Conservation (phyloP, 495 filamentous ascomycete species). For the Cudoniella acicularis region DNA sequence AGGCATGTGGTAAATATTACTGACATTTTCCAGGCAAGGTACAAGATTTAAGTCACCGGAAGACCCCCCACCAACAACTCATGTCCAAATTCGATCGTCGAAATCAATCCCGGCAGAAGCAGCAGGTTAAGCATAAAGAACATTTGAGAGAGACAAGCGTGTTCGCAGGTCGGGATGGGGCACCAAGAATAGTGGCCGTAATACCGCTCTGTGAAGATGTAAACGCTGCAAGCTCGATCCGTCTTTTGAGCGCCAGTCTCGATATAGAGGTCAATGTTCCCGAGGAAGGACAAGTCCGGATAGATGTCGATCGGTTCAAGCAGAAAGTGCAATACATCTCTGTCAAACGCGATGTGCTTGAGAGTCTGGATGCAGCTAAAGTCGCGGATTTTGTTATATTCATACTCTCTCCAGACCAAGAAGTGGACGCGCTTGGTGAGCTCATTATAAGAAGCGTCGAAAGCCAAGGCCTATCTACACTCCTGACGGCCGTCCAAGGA, state of each 20-base stretch:
- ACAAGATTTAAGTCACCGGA: slow-evolving; percentile 59
- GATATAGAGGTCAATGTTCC: slow-evolving; percentile 69
- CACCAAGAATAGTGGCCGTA: slow-evolving; percentile 87
- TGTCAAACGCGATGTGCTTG: slow-evolving; percentile 64
- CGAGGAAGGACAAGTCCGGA: slow-evolving; percentile 52
- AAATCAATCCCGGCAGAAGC: slow-evolving; percentile 87
- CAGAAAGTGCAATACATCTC: slow-evolving; percentile 85
- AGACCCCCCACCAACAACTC: slow-evolving; percentile 89
- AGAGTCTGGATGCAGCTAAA: slow-evolving; percentile 78
- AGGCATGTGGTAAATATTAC: not conserved
- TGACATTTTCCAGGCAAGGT: slow-evolving; percentile 51
- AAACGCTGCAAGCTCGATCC: slow-evolving; percentile 62
- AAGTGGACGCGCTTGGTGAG: slow-evolving; percentile 81
- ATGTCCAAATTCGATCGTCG: slow-evolving; percentile 95
- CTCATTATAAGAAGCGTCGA: slow-evolving; percentile 79
- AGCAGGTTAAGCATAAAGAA: slow-evolving; percentile 74
- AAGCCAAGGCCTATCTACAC: slow-evolving; percentile 87
- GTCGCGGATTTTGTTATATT: slow-evolving; percentile 88
- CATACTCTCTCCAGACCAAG: slow-evolving; percentile 71
- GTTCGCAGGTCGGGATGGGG: slow-evolving; percentile 79
- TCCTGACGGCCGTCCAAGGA: slow-evolving; percentile 74
- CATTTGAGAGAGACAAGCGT: slow-evolving; percentile 70
- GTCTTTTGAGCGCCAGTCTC: slow-evolving; percentile 68
- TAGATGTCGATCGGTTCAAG: slow-evolving; percentile 84
- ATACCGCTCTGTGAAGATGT: slow-evolving; percentile 75